Conservation (phyloP, 306 rosid species). For the Ceratonia siliqua region DNA sequence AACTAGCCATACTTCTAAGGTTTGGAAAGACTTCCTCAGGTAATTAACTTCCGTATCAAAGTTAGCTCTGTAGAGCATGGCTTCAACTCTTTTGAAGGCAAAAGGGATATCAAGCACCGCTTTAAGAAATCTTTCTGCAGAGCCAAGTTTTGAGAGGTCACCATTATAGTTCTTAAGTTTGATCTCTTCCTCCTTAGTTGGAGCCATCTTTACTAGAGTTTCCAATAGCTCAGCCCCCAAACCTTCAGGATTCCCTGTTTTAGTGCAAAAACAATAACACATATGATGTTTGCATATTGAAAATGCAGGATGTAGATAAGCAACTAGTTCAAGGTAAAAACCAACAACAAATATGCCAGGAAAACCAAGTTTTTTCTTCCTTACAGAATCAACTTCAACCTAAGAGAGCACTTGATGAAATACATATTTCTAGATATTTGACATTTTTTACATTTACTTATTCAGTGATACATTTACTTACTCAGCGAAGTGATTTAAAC, state of each 20-base stretch:
- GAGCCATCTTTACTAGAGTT: conserved; percentile 99
- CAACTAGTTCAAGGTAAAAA: conserved; percentile 13
- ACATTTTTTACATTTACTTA: not conserved
- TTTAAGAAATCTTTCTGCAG: conserved; percentile 95
- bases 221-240: conserved; percentile 93
- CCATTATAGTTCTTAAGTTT: conserved; percentile 75
- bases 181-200: conserved; percentile 97
- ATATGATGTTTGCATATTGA: conserved; percentile 28
- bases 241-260: conserved; percentile 89
- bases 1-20: conserved; percentile 66
- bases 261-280: conserved; percentile 20
- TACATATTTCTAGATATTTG: not conserved
- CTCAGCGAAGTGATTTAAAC: not conserved
- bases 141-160: conserved; percentile 76
- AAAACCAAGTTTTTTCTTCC: conserved; percentile 33
- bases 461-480: not conserved
- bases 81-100: conserved; percentile 95
- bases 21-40: conserved; percentile 82
- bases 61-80: conserved; percentile 96
- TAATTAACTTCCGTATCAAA: conserved; percentile 88
- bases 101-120: conserved; percentile 85
- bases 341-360: not conserved
- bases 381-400: conserved; percentile 5
- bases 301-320: conserved; percentile 1
- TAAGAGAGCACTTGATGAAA: conserved; percentile 7